Conservation (phyloP, 805 yeast species). For the Starmerella potacharoeniae region DNA sequence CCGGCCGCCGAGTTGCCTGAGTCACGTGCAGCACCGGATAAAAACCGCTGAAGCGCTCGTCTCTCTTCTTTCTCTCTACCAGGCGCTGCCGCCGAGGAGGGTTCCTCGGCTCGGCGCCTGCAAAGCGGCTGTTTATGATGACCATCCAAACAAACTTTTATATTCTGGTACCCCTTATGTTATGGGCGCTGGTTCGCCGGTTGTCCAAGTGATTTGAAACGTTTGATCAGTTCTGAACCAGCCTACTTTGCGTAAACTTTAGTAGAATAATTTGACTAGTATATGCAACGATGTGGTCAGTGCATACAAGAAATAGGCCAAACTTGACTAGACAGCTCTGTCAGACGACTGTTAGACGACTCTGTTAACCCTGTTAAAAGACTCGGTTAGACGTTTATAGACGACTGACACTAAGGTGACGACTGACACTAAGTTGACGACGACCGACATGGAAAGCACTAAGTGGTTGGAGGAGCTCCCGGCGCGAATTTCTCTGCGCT, state of each 20-base stretch:
- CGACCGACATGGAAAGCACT: too few relatives aligned
- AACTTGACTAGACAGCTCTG: too few relatives aligned
- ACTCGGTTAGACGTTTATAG: too few relatives aligned
- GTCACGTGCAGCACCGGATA: not conserved
- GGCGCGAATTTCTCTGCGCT: too few relatives aligned
- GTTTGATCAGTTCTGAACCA: conserved; percentile 21
- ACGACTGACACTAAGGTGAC: too few relatives aligned
- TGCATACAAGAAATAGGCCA: too few relatives aligned
- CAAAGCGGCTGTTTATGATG: conserved; percentile 14
- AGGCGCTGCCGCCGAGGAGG: not conserved
- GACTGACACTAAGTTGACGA: too few relatives aligned
- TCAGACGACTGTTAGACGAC: too few relatives aligned
- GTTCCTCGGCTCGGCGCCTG: not conserved
- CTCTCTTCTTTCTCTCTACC: not conserved
- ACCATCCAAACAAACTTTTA: conserved; percentile 15
- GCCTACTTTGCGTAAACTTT: not conserved
- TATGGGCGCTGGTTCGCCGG: conserved; percentile 17
- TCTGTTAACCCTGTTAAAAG: too few relatives aligned
- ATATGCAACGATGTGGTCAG: not conserved
- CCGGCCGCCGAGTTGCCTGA: too few relatives aligned
- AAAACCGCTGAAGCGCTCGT: not conserved
- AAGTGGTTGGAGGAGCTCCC: too few relatives aligned
- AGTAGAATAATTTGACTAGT: not conserved
- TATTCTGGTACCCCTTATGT: conserved; percentile 26
- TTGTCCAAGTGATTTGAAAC: conserved; percentile 23